phyloP scores from a whole-genome alignment of 768 basidiomycete species.

The Trametes meyenii region DNA sequence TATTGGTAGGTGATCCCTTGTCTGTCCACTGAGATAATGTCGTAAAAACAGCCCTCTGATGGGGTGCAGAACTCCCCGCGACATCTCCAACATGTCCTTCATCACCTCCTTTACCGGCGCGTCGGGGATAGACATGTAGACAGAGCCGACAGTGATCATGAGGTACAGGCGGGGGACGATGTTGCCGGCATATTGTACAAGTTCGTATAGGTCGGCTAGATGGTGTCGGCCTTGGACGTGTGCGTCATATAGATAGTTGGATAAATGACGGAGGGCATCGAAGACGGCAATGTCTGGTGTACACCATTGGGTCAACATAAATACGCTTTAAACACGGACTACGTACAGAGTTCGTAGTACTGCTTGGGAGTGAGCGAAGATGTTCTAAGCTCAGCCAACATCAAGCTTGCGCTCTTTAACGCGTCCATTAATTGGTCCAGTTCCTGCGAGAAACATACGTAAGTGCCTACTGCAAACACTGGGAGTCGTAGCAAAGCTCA shows the following conservation, averaged over 20 bases:
- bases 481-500: constrained; percentile 35
- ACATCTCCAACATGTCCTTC: constrained; percentile 99
- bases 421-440: constrained; percentile 98
- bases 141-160: constrained; percentile 99
- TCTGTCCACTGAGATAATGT: constrained; percentile 97
- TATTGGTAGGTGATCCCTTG: constrained; percentile 92
- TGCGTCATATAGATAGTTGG: constrained; percentile 96
- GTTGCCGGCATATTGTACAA: constrained; percentile 99
- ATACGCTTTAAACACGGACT: background rate
- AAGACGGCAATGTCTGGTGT: constrained; percentile 94
- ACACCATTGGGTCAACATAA: background rate
- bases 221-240: constrained; percentile 92
- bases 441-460: constrained; percentile 54
- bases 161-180: constrained; percentile 93
- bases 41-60: constrained; percentile 93
- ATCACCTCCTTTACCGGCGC: constrained; percentile 99
- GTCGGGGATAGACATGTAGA: constrained; percentile 98
- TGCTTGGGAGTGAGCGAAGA: constrained; percentile 94
- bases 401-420: constrained; percentile 93
- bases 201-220: constrained; percentile 96
- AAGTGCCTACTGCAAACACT: too few relatives aligned
- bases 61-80: constrained; percentile 95
- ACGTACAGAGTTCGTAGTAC: constrained; percentile 94
- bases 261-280: constrained; percentile 92
- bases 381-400: constrained; percentile 95